Evolutionary conservation across 140 eudicot species (phyloP), one percentile per base, ranked within the genome.

Genomic region (Senecio squalidus): DNA sequence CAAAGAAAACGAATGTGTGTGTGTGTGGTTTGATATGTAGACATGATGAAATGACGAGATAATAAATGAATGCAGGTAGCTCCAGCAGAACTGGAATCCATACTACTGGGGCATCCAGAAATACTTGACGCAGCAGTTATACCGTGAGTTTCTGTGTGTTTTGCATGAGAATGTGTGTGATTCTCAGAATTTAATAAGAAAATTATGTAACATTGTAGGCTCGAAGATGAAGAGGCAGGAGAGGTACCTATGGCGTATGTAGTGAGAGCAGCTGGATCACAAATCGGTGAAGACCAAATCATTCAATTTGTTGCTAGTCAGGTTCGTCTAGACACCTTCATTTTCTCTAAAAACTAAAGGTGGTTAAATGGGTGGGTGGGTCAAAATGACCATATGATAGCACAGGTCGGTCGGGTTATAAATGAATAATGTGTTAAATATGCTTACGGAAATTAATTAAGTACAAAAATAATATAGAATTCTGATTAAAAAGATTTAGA

Each of bases 41-140:
- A 41, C 16, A 40, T 43, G 44, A 56, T 30, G 58, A 58, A 39
- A 56, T 26, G 62, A 47, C 38, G 24, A n/a, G n/a, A n/a, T n/a
- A n/a, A 69, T 40, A 49, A 54, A 34, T 40, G 40, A 69, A 33
- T 84, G 78, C 70, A 84, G 96, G 96, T 84, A 46, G 94, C 96
- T 65, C 96, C 96, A 60, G 95, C 95, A 29, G 96, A 89, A 72
- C 70, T 89, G 26, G 97, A 89, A 77, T 82, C 95, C 75, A 53
- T 89, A 71, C 84, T 89, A 57, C 58, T 80, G 55, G 69, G 81
- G 25, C 97, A 89, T 67, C 84, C 85, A 0, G 53, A 82, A 7
- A 89, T 89, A 68, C 81, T 82, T 6, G 97, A 89, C 52, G 90
- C 95, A 30, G 97, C 97, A 65, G 95, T 84, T 17, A 72, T 84